Conservation (phyloP, 495 filamentous ascomycete genomes). For the Thermothielavioides terrestris region DNA sequence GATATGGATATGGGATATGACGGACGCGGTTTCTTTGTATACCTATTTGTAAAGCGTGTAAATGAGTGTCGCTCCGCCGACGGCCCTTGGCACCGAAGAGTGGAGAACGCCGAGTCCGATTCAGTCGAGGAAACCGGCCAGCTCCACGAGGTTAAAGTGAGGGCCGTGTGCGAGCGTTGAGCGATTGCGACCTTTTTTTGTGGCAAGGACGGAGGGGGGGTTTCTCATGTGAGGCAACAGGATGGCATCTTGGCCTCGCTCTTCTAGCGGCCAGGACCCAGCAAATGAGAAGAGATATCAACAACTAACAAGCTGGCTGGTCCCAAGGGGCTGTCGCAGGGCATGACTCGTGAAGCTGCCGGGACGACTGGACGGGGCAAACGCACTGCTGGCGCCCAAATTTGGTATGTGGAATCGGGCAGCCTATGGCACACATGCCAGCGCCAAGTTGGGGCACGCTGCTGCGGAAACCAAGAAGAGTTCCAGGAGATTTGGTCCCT, state of each 20-base stretch:
- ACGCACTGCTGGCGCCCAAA: no score
- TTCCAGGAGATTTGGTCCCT: no score
- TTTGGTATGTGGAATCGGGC: no score
- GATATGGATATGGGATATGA: constrained; percentile 20
- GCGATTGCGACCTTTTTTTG: constrained; percentile 33
- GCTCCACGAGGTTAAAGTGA: constrained; percentile 56
- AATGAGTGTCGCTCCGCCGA: constrained; percentile 47
- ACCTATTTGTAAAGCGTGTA: constrained; percentile 38
- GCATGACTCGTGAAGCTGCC: no score
- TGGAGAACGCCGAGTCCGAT: constrained; percentile 27
- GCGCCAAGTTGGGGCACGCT: no score
- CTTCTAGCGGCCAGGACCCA: neutral
- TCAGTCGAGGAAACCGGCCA: constrained; percentile 10
- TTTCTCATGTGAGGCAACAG: constrained; percentile 2
- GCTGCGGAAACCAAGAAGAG: no score
- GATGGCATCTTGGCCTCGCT: neutral
- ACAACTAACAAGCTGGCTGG: no score
- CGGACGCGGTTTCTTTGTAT: constrained; percentile 34
- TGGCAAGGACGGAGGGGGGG: constrained; percentile 3
- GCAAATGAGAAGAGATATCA: neutral
- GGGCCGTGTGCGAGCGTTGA: constrained; percentile 49
- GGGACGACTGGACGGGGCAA: no score
- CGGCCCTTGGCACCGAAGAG: constrained; percentile 52
- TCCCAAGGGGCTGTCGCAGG: no score
- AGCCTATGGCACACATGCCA: no score